phyloP scores from a whole-genome alignment of 352 stramenopile genomes.

The Thalassiosira exigua region DNA sequence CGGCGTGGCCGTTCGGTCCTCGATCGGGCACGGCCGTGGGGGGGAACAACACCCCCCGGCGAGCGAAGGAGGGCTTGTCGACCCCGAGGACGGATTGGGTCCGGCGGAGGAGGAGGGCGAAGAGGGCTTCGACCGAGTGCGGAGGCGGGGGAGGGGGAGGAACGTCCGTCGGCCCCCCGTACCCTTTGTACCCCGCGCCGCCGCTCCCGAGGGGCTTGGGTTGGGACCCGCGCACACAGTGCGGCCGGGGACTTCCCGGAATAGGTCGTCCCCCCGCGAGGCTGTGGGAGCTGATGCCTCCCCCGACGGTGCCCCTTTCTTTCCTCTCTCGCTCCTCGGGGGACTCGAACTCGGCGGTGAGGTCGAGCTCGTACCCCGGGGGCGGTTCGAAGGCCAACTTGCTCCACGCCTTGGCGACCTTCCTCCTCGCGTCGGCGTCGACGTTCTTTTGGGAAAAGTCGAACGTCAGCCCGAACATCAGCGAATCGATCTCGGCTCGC shows the following conservation, averaged over 20 bases:
- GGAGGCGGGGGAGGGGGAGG: background rate
- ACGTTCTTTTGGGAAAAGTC: conserved; percentile 24
- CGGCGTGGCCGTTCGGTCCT: conserved; percentile 71
- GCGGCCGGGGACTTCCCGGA: too few species aligned
- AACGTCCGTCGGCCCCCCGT: background rate
- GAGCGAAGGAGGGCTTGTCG: conserved; percentile 67
- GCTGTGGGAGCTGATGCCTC: conserved; percentile 11
- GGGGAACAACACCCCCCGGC: conserved; percentile 62
- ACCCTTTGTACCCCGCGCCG: background rate
- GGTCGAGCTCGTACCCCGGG: conserved; percentile 34
- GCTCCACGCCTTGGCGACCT: conserved; percentile 28
- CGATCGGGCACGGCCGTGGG: conserved; percentile 59
- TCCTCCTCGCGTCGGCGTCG: background rate
- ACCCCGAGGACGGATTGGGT: conserved; percentile 41
- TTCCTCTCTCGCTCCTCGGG: too few species aligned
- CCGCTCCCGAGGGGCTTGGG: background rate
- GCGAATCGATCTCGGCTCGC: conserved; percentile 39
- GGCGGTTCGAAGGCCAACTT: conserved; percentile 31
- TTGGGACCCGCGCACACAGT: background rate
- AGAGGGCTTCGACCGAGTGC: conserved; percentile 32
- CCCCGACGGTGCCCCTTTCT: conserved; percentile 7
- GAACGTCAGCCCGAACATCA: conserved; percentile 35
- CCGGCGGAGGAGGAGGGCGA: conserved; percentile 7
- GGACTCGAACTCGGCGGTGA: conserved; percentile 6
- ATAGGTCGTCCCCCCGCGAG: too few species aligned